A percentile compares a stretch with the other conserved stretches of the same genome.
Conservation (phyloP, 1,139 yeast species). For the Kazachstania sp. region DNA sequence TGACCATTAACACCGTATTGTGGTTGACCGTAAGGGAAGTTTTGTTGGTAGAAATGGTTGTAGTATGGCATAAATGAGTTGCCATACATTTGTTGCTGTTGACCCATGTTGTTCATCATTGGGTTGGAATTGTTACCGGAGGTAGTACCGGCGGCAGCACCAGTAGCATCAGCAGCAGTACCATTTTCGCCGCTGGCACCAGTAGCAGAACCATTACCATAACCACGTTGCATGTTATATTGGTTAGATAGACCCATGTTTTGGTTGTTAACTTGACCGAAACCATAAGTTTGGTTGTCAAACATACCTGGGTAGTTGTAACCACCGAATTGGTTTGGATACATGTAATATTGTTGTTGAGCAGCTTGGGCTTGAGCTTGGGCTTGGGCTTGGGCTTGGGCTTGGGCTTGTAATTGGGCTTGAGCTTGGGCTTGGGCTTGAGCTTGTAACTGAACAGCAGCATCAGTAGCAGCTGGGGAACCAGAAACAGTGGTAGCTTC, state of each 20-base stretch:
- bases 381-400: conserved; percentile 13
- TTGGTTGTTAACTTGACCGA: conserved; percentile 16
- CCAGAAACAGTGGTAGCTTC: not conserved
- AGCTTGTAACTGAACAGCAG: not conserved
- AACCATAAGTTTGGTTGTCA: conserved; percentile 26
- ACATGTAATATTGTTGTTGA: conserved; percentile 29
- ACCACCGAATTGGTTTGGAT: conserved; percentile 30
- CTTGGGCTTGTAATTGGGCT: conserved; percentile 9
- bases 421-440: conserved; percentile 2
- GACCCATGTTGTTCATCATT: conserved; percentile 4
- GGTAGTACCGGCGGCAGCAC: not conserved
- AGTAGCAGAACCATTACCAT: not conserved
- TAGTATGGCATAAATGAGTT: conserved; percentile 21
- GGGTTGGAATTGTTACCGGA: conserved; percentile 1
- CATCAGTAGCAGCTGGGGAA: not conserved
- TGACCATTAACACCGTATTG: conserved; percentile 29
- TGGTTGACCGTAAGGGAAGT: conserved; percentile 30
- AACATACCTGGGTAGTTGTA: conserved; percentile 33
- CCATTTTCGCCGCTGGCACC: not conserved
- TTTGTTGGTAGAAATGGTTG: conserved; percentile 24
- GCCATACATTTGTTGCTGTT: conserved; percentile 12
- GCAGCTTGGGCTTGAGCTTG: no score
- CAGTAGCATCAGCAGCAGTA: not conserved
- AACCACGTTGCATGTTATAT: conserved; percentile 17
- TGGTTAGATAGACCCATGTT: conserved; percentile 9